Percentiles rank a stretch among this genome's conserved stretches.
Conservation (phyloP, 441 rosid genomes). For the Erodium moschatum region DNA sequence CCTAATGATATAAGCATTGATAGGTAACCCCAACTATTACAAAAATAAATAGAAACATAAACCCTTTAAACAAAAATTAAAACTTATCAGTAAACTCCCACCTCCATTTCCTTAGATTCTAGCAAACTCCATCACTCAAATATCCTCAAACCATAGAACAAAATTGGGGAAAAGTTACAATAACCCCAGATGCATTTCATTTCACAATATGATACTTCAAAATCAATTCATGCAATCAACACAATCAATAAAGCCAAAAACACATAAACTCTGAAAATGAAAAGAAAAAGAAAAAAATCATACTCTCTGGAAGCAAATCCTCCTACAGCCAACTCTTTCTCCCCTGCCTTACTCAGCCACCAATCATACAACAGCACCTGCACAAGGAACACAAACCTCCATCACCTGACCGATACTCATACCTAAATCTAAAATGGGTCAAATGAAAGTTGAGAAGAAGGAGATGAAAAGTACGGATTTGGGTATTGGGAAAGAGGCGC, state of each 20-base stretch:
- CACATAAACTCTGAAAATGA: neutral
- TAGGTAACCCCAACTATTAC: neutral
- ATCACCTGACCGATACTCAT: neutral
- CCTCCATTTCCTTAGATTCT: neutral
- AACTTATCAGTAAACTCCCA: neutral
- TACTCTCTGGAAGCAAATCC: slow-evolving; percentile 50
- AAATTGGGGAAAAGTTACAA: neutral
- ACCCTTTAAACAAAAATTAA: neutral
- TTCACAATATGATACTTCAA: neutral
- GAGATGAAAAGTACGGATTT: neutral
- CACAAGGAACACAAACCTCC: neutral
- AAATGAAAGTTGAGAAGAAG: neutral
- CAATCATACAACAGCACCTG: slow-evolving; percentile 42
- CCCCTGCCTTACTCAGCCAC: slow-evolving; percentile 41
- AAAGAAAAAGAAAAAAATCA: neutral
- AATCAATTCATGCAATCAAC: neutral
- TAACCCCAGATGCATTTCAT: too few relatives aligned
- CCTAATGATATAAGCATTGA: too few relatives aligned
- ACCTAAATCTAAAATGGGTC: neutral
- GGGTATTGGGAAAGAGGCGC: neutral
- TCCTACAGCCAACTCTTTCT: slow-evolving; percentile 33
- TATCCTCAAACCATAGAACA: neutral
- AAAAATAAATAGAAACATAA: neutral
- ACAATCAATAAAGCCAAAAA: neutral
- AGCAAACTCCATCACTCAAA: neutral